These are phyloP conservation scores for Musa schizocarpa DNA, from an alignment of 176 grass and related monocot species.

Conservation along the genomic window DNA sequence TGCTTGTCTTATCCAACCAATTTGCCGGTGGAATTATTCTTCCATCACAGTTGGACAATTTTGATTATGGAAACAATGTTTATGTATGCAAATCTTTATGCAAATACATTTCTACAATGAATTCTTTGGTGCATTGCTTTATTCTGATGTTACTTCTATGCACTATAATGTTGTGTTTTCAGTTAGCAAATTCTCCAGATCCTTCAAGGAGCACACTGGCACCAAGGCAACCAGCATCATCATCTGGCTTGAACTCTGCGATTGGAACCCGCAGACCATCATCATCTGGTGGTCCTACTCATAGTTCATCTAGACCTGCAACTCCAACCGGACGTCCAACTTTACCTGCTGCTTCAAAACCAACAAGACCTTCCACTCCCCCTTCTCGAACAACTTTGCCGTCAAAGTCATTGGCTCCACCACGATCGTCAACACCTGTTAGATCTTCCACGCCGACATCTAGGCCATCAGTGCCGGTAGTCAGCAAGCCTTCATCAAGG, in stretches of 20 bases:
- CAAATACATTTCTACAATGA: too few relatives aligned
- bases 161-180: background rate
- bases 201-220: conserved; percentile 46
- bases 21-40: too few relatives aligned
- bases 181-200: conserved; percentile 78
- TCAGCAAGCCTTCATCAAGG: conserved; percentile 11
- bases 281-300: conserved; percentile 54
- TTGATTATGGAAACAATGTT: too few relatives aligned
- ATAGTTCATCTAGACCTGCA: conserved; percentile 70
- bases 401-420: conserved; percentile 38
- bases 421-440: conserved; percentile 41
- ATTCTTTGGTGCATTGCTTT: background rate
- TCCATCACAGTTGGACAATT: too few relatives aligned
- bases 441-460: conserved; percentile 78
- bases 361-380: conserved; percentile 70
- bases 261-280: conserved; percentile 51
- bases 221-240: conserved; percentile 53
- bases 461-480: conserved; percentile 40
- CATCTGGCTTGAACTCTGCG: conserved; percentile 52
- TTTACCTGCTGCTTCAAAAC: conserved; percentile 33
- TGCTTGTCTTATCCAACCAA: too few relatives aligned
- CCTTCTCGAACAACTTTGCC: conserved; percentile 63
- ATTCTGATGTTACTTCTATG: background rate
- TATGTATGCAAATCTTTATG: too few relatives aligned
- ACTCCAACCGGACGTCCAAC: conserved; percentile 61